Base-by-base conservation (phyloP, 2,329 filamentous ascomycete genomes). In the Hyphodiscus sp. region DNA sequence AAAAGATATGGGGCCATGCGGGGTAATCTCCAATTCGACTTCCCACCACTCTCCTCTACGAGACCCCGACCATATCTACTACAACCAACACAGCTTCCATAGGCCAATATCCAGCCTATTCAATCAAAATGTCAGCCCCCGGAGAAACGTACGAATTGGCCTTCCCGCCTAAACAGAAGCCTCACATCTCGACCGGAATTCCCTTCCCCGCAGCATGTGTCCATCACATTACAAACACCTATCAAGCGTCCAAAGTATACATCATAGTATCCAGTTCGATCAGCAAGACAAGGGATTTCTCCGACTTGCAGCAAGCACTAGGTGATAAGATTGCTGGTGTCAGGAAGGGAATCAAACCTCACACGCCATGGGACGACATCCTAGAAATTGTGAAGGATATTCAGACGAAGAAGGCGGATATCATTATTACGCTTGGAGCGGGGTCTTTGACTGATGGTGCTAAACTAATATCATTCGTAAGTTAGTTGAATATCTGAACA, bases 81-180 rank as follows among this genome's bases (percentile, higher is more conserved):
- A 42, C 41, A 16, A n/a, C 6, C 41, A 3, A 42, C 19, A 19
- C 33, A 45, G 11, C 20, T 13, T 20, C 16, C 15, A 19, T 23
- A n/a, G 11, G 19, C 43, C 20, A 2, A 3, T 19, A 45, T 45
- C 23, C 18, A 20, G 6, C 43, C 7, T 23, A 9, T n/a, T 20
- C 13, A 19, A 9, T 6, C 43, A 20, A 20, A 3, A 23, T n/a
- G 43, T 65, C 41, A 38, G 46, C 23, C 46, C 46, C n/a, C 20
- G 46, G 46, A 48, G 47, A 48, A 23, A 55, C 51, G 26, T 70
- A 89, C 87, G 78, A 89, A 89, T 69, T 83, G 4, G 53, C 53
- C 26, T 56, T 56, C 49, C 47, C 54, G 26, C 44, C 46, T 20
- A 47, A 54, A 41, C 16, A 47, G 20, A 54, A 51, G 29, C 55